Conservation (phyloP, 1,139 yeast species). For the Lodderomyces pseudojiufengensis region DNA sequence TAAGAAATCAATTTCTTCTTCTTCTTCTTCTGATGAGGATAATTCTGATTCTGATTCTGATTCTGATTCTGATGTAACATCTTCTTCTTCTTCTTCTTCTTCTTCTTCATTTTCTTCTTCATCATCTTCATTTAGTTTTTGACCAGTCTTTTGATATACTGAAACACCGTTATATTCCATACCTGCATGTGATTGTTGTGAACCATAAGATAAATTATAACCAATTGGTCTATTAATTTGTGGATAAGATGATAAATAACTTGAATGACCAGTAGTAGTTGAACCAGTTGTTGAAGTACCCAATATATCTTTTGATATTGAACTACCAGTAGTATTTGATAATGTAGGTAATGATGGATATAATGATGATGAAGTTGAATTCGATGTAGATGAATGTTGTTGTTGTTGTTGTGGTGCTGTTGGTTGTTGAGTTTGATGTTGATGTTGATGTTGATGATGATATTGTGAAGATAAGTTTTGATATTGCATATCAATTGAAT, state of each 20-base stretch:
- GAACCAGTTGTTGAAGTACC: constrained; percentile 11
- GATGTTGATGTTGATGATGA: constrained; percentile 15
- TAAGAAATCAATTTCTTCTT: constrained; percentile 14
- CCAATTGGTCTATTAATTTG: constrained; percentile 31
- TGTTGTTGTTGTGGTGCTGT: constrained; percentile 12
- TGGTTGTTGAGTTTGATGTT: constrained; percentile 8
- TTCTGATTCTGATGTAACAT: background rate
- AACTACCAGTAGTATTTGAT: constrained; percentile 11
- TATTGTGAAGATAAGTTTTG: constrained; percentile 18
- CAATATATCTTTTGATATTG: background rate
- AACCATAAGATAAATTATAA: constrained; percentile 7
- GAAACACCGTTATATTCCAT: constrained; percentile 43
- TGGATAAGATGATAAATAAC: constrained; percentile 26
- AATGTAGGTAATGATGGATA: constrained; percentile 31
- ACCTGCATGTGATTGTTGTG: constrained; percentile 17
- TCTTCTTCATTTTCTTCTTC: constrained; percentile 13
- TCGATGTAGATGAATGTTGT: constrained; percentile 9
- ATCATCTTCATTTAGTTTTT: constrained; percentile 12
- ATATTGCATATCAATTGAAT: constrained; percentile 45
- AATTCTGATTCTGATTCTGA: constrained; percentile 17
- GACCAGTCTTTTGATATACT: constrained; percentile 35
- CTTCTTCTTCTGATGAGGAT: constrained; percentile 15
- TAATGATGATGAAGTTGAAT: constrained; percentile 12
- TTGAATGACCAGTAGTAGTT: constrained; percentile 21
- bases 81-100: constrained; percentile 8